Evolutionary conservation across 164 flowering plant genomes (phyloP), one percentile per base, ranked within the genome.

Genomic region (Vitis rupestris): DNA sequence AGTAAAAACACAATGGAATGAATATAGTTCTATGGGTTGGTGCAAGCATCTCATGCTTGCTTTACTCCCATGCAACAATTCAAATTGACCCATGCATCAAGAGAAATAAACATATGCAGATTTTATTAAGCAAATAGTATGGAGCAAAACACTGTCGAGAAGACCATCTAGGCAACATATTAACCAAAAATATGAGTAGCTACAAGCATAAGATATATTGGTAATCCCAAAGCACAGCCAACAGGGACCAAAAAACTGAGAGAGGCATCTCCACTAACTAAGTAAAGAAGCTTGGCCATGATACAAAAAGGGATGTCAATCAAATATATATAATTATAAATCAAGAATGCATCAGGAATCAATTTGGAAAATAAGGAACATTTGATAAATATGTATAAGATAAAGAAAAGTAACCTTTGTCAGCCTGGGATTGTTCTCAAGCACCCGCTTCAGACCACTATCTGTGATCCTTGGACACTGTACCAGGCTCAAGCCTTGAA

Each of bases 401-500:
- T 15, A 30, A 17, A 50, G 53, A 23, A 50, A 27, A 70, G 81
- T 67, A 10, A 94, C 98, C 98, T 83, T 89, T 3, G 69, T 85
- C 63, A 92, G 73, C 70, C 72, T 78, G 3, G 83, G 90, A 74
- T 90, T 94, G 74, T 69, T 66, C 61, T 86, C 85, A 63, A 94
- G 84, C 48, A 94, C 90, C 10, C 75, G 83, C 75, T 68, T 86
- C 73, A 93, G 44, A 64, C 94, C 92, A 70, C 65, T 77, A 72
- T 88, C 89, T 7, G 94, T 88, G 71, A 93, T 82, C 65, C 60
- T 74, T 6, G 55, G 4, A 73, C 97, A 88, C 52, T 78, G 75
- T 57, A 81, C 79, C 64, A 94, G 76, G 57, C 75, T 88, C 88
- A 94, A 82, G 74, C 79, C 77, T 19, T 83, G 82, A 60, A 94